Evolutionary conservation across 2,329 filamentous ascomycete species (phyloP).

Genomic region (Clarireedia homoeocarpa): DNA sequence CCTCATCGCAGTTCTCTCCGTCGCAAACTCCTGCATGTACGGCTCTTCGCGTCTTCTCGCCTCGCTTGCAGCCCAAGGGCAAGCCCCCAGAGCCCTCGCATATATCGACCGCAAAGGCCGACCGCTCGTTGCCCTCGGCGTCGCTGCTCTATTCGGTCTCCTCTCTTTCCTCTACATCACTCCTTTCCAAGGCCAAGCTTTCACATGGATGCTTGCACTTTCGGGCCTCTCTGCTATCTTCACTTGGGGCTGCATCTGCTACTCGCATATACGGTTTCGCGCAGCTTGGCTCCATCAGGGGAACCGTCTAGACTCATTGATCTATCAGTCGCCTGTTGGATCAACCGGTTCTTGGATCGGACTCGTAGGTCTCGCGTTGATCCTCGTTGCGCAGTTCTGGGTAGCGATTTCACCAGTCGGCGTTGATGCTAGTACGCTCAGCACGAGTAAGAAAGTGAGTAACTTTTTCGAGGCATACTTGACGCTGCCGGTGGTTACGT

Average conservation of each 20-base stretch:
- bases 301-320: slow-evolving; percentile 52
- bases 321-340: slow-evolving; percentile 53
- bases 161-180: slow-evolving; percentile 70
- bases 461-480: slow-evolving; percentile 70
- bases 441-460: slow-evolving; percentile 38
- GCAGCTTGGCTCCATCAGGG: slow-evolving; percentile 61
- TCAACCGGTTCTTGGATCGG: slow-evolving; percentile 55
- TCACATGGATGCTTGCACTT: slow-evolving; percentile 73
- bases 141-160: slow-evolving; percentile 60
- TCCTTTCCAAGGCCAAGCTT: slow-evolving; percentile 45
- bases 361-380: slow-evolving; percentile 43
- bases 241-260: slow-evolving; percentile 77
- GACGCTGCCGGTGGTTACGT: slow-evolving; percentile 57
- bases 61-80: slow-evolving; percentile 79
- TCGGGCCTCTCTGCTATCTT: slow-evolving; percentile 68
- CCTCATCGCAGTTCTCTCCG: slow-evolving; percentile 80
- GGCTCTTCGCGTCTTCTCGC: slow-evolving; percentile 84
- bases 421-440: slow-evolving; percentile 35
- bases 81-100: slow-evolving; percentile 68
- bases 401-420: slow-evolving; percentile 68
- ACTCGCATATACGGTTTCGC: slow-evolving; percentile 87
- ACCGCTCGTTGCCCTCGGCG: slow-evolving; percentile 62
- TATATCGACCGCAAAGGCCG: slow-evolving; percentile 81
- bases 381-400: slow-evolving; percentile 55
- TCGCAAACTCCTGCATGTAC: slow-evolving; percentile 88